Evolutionary conservation across 2,329 filamentous ascomycete species (phyloP), one percentile per base, ranked within the genome.

Genomic region (Paramyrothecium roridum): DNA sequence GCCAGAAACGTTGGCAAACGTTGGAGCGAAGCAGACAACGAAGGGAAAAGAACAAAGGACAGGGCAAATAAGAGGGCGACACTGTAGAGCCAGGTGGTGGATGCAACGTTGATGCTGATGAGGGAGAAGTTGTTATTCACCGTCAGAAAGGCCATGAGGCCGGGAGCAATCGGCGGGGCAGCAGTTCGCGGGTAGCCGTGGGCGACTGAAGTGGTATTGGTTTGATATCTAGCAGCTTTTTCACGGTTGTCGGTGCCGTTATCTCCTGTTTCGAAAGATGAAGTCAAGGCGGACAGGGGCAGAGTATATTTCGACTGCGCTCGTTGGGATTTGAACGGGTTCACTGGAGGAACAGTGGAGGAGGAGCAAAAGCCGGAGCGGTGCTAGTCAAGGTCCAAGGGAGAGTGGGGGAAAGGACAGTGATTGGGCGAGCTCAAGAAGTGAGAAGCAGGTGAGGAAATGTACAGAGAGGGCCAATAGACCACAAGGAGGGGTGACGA

Each of bases 41-140:
- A 16, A 43, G 71, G 69, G 40, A 73, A 66, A 46, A 80, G 61
- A 63, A 81, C 84, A 52, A 82, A 64, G 55, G 76, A 76, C 58
- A 81, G 60, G 66, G 79, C 72, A 61, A 84, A 72, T 51, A 75
- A 65, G 30, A 85, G 63, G 55, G 74, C 70, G 57, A 84, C 65
- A 26, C 77, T 75, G 57, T 80, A 79, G 62, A 85, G 72, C 66
- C 80, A 85, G 55, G 81, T 82, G 68, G 80, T 80, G 22, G 83
- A 82, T 45, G 82, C 80, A 68, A 85, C 79, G 63, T 74, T 80
- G 65, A 86, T 75, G 70, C 78, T 85, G 67, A 86, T 67, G 62
- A 86, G 76, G 56, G 81, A 82, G 67, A 85, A 76, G 77, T 84
- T 80, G 70, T 82, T 85, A 72, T 84, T 82, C 61, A 85, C 78